Conservation (phyloP, 2,329 filamentous ascomycete genomes). For the Alternaria viburni region DNA sequence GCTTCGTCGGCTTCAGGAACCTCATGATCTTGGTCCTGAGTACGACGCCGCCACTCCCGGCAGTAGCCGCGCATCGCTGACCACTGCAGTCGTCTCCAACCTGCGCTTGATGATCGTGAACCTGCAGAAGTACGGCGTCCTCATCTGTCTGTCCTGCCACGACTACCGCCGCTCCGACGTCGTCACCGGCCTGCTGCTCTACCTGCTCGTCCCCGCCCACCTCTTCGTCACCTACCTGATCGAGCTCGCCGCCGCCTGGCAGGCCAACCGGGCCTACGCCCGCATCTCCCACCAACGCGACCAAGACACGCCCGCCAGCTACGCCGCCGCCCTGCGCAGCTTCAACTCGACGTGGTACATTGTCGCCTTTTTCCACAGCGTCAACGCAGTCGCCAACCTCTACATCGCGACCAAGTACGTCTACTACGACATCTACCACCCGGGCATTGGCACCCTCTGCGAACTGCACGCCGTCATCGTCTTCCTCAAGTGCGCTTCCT, state of each 20-base stretch:
- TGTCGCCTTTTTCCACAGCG: slow-evolving; percentile 78
- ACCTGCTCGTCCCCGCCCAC: slow-evolving; percentile 87
- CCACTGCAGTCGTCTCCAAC: slow-evolving; percentile 79
- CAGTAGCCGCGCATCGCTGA: slow-evolving; percentile 25
- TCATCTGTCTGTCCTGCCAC: slow-evolving; percentile 90
- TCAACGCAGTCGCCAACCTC: slow-evolving; percentile 85
- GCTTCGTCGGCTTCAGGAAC: slow-evolving; percentile 93
- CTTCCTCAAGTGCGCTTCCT: slow-evolving; percentile 94
- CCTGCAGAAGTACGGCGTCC: slow-evolving; percentile 95
- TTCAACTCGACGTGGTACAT: slow-evolving; percentile 81
- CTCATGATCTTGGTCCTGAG: slow-evolving; percentile 92
- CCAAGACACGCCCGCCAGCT: slow-evolving; percentile 59
- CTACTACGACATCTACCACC: slow-evolving; percentile 91
- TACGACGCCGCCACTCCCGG: slow-evolving; percentile 52
- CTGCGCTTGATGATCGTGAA: slow-evolving; percentile 95
- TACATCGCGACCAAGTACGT: slow-evolving; percentile 82
- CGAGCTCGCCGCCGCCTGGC: slow-evolving; percentile 80
- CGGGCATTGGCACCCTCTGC: slow-evolving; percentile 87
- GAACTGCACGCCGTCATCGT: slow-evolving; percentile 93
- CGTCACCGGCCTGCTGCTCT: slow-evolving; percentile 76
- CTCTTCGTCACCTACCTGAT: slow-evolving; percentile 90
- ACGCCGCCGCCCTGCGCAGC: slow-evolving; percentile 64
- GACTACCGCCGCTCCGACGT: slow-evolving; percentile 83
- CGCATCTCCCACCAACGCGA: slow-evolving; percentile 56
- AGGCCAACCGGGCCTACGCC: slow-evolving; percentile 73